Evolutionary conservation across 2,329 filamentous ascomycete genomes (phyloP).

Genomic region (Paecilomyces variotii): DNA sequence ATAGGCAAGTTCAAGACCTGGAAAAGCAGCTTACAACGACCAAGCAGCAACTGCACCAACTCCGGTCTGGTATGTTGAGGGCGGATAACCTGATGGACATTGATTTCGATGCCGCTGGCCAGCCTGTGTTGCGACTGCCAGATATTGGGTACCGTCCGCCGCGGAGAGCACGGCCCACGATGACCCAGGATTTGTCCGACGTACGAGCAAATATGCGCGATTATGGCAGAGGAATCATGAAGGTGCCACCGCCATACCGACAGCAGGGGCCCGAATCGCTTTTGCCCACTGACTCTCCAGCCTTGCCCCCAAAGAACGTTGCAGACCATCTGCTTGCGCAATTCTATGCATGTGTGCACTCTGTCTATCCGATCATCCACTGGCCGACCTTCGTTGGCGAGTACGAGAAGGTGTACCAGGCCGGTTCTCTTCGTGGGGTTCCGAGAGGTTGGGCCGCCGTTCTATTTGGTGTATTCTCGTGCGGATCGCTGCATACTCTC

Average conservation of each 20-base stretch:
- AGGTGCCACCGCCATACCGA: slow-evolving; percentile 63
- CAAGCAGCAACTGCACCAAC: slow-evolving; percentile 67
- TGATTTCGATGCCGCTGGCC: slow-evolving; percentile 29
- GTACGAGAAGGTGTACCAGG: slow-evolving; percentile 68
- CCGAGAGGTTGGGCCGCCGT: slow-evolving; percentile 67
- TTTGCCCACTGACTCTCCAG: slow-evolving; percentile 50
- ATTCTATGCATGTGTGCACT: slow-evolving; percentile 71
- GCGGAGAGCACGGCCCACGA: slow-evolving; percentile 52
- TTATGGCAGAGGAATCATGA: slow-evolving; percentile 71
- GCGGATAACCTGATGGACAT: slow-evolving; percentile 39
- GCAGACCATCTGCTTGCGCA: slow-evolving; percentile 65
- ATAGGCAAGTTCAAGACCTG: slow-evolving; percentile 79
- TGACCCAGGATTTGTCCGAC: slow-evolving; percentile 61
- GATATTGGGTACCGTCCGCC: slow-evolving; percentile 59
- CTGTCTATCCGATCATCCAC: slow-evolving; percentile 76
- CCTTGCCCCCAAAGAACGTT: slow-evolving; percentile 61
- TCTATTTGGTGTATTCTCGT: slow-evolving; percentile 75
- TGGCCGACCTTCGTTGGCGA: slow-evolving; percentile 74
- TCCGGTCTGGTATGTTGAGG: slow-evolving; percentile 57
- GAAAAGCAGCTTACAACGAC: slow-evolving; percentile 81
- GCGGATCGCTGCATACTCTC: slow-evolving; percentile 66
- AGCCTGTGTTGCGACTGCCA: slow-evolving; percentile 51
- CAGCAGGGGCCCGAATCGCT: slow-evolving; percentile 41
- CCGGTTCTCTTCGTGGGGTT: slow-evolving; percentile 51
- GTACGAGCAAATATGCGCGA: slow-evolving; percentile 65